phyloP scores from a whole-genome alignment of 257 asterid genomes.

The Primulina tabacum region DNA sequence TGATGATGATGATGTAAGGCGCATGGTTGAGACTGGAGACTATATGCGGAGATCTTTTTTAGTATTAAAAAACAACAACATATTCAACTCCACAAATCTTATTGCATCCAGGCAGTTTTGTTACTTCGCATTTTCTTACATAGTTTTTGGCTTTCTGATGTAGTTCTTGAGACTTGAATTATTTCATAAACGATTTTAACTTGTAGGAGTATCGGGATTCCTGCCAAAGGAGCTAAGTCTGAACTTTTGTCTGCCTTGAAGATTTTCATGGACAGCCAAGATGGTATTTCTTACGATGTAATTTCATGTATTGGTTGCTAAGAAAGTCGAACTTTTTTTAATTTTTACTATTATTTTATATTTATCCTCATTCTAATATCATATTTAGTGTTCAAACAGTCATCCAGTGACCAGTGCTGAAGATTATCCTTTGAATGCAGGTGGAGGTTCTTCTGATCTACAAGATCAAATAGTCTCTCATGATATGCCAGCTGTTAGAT shows the following conservation, averaged over 20 bases:
- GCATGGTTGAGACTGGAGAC: neutral
- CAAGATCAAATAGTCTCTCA: conserved; percentile 30
- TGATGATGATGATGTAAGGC: no score
- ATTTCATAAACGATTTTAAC: neutral
- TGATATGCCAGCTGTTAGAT: conserved; percentile 25
- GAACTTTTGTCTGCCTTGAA: conserved; percentile 55
- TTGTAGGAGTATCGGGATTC: conserved; percentile 51
- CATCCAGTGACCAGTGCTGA: neutral
- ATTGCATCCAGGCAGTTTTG: neutral
- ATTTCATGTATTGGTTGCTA: conserved; percentile 3
- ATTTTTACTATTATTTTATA: neutral
- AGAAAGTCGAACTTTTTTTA: conserved; percentile 1
- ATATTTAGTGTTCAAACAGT: conserved; percentile 6
- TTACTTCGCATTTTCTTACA: neutral
- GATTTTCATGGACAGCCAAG: conserved; percentile 37
- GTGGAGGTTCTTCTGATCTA: conserved; percentile 28
- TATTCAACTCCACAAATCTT: neutral
- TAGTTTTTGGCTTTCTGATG: conserved; percentile 11
- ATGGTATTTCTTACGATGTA: conserved; percentile 39
- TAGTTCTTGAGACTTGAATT: conserved; percentile 16
- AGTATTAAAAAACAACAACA: neutral
- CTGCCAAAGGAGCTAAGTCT: conserved; percentile 52
- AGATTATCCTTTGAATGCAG: conserved; percentile 29
- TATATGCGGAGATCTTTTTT: neutral
- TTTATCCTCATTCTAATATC: conserved; percentile 3